phyloP scores from a whole-genome alignment of 139 green algal species.

The Picochlorum sp. region DNA sequence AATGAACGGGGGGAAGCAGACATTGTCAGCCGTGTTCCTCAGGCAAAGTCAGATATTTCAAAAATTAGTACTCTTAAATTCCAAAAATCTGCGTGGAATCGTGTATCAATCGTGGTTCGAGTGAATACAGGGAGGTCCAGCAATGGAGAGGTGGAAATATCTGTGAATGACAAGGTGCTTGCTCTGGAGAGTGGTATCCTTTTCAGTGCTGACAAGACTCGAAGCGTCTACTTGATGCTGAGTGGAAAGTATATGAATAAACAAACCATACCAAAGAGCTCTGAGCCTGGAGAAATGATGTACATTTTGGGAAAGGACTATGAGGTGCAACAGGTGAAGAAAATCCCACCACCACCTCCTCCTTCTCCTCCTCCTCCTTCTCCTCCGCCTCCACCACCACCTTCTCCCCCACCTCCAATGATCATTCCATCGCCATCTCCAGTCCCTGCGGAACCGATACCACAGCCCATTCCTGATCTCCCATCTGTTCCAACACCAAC shows the following conservation, averaged over 20 bases:
- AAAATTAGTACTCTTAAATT: background rate
- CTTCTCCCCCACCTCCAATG: background rate
- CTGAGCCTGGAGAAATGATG: background rate
- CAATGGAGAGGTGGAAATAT: slow-evolving; percentile 1
- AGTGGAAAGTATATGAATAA: background rate
- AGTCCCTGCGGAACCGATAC: background rate
- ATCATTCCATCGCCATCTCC: background rate
- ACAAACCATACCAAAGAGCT: background rate
- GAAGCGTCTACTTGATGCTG: background rate
- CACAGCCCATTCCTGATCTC: background rate
- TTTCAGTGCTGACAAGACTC: background rate
- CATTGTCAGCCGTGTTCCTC: background rate
- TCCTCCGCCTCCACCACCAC: slow-evolving; percentile 1
- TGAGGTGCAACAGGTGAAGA: background rate
- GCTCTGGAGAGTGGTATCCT: background rate
- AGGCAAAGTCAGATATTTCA: background rate
- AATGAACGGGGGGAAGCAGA: background rate
- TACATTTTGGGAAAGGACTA: background rate
- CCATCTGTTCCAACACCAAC: background rate
- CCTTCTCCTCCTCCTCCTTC: slow-evolving; percentile 3
- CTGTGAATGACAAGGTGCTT: slow-evolving; percentile 8
- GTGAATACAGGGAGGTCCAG: slow-evolving; percentile 1
- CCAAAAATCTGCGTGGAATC: background rate
- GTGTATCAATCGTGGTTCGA: background rate
- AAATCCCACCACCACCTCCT: background rate